A percentile compares a stretch with the other conserved stretches of the same genome.
Conservation (phyloP, 306 rosid species). For the Purshia tridentata region DNA sequence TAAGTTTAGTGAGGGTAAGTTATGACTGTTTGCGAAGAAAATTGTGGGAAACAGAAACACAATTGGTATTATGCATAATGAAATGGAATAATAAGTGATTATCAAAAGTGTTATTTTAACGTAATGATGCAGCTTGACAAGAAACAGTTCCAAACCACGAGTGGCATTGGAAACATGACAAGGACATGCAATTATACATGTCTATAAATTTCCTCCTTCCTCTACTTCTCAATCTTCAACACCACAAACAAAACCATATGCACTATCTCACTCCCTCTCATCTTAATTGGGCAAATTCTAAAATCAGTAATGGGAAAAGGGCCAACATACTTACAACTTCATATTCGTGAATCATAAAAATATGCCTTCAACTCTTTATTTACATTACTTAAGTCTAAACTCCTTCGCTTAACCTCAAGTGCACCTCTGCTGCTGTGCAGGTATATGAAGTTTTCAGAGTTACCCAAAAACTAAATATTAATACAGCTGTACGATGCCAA, state of each 20-base stretch:
- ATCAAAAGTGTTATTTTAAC: constrained; percentile 10
- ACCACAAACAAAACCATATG: not conserved
- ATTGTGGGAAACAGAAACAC: constrained; percentile 5
- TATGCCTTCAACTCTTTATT: too few species aligned
- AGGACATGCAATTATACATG: not conserved
- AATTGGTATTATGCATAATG: not conserved
- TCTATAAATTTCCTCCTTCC: too few species aligned
- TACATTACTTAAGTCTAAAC: too few species aligned
- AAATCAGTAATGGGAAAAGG: not conserved
- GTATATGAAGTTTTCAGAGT: too few species aligned
- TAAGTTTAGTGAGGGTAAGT: too few species aligned
- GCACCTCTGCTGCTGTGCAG: too few species aligned
- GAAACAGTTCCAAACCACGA: not conserved
- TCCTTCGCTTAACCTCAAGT: too few species aligned
- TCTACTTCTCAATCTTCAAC: too few species aligned
- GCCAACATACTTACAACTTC: not conserved
- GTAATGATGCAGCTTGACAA: constrained; percentile 2
- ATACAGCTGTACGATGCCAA: too few species aligned
- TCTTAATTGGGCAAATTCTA: not conserved
- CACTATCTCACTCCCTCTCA: not conserved
- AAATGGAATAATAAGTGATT: constrained; percentile 3
- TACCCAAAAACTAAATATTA: too few species aligned
- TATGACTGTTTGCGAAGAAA: not conserved
- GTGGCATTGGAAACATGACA: constrained; percentile 16
- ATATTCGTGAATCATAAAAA: not conserved